These are phyloP conservation scores for Astrocystis sublimbata DNA, from an alignment of 495 filamentous ascomycete genomes.

Conservation along the genomic window DNA sequence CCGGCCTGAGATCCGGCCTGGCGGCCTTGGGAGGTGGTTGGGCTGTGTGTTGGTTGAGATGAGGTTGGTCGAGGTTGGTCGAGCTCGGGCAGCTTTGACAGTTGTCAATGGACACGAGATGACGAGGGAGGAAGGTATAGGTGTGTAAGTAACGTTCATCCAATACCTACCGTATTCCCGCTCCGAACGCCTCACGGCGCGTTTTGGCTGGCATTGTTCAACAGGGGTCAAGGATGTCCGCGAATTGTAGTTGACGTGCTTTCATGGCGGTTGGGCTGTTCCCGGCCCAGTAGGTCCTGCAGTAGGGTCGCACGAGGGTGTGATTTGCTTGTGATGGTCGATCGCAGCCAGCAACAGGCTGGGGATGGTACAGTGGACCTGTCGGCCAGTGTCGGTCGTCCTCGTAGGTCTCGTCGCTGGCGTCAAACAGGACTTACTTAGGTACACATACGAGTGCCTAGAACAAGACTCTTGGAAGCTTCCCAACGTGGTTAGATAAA, in stretches of 20 bases:
- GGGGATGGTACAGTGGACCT: too few species aligned
- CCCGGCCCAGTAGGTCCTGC: background rate
- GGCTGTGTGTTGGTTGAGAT: background rate
- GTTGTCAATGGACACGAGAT: background rate
- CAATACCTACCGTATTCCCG: background rate
- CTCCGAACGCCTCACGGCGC: too few species aligned
- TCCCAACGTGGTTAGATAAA: background rate
- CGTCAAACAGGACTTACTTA: background rate
- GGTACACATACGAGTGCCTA: too few species aligned
- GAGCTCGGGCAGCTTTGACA: background rate
- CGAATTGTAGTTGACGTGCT: background rate
- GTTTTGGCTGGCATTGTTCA: conserved; percentile 8
- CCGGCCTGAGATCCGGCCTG: too few species aligned
- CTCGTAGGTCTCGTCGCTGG: too few species aligned
- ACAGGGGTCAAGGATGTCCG: background rate
- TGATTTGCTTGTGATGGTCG: conserved; percentile 1
- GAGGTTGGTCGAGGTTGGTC: too few species aligned
- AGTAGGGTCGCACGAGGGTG: conserved; percentile 2
- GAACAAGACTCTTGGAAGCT: too few species aligned
- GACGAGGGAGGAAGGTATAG: too few species aligned
- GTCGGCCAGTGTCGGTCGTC: too few species aligned
- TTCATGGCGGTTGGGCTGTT: background rate
- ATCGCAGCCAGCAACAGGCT: background rate
- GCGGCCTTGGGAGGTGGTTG: too few species aligned
- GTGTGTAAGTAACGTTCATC: background rate